Evolutionary conservation across 2,329 filamentous ascomycete species (phyloP).

Genomic region (Chrysoporthe deuterocubensis): DNA sequence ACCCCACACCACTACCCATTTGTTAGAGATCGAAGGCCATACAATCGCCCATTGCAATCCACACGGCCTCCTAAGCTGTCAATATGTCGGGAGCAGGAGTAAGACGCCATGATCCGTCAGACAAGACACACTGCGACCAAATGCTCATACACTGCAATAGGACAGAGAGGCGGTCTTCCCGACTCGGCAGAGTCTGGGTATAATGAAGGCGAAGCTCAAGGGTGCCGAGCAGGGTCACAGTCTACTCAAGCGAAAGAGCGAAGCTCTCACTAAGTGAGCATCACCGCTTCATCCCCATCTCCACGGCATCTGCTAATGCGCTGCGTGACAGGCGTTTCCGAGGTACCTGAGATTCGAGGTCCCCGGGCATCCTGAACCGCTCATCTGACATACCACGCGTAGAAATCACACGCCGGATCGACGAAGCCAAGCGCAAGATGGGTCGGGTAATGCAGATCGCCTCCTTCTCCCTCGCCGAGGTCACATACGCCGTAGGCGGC

Average conservation of each 20-base stretch:
- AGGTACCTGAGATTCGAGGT: conserved; percentile 58
- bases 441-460: conserved; percentile 99
- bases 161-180: conserved; percentile 96
- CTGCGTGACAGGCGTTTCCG: conserved; percentile 72
- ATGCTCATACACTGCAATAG: conserved; percentile 48
- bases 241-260: conserved; percentile 95
- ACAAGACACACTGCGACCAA: conserved; percentile 12
- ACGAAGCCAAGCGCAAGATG: conserved; percentile 99
- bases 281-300: conserved; percentile 16
- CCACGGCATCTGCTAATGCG: background rate
- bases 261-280: conserved; percentile 93
- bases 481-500: conserved; percentile 94
- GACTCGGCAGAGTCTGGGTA: conserved; percentile 91
- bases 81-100: conserved; percentile 48
- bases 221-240: conserved; percentile 90
- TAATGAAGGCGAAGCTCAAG: conserved; percentile 99
- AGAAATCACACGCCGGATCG: conserved; percentile 96
- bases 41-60: conserved; percentile 8
- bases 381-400: conserved; percentile 31
- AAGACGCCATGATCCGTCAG: conserved; percentile 31
- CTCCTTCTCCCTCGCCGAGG: conserved; percentile 94
- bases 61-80: conserved; percentile 18
- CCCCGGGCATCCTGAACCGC: background rate
- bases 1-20: background rate
- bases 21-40: background rate